Base-by-base conservation (phyloP, 768 basidiomycete species). In the Chalciporus sphaerocephalus region DNA sequence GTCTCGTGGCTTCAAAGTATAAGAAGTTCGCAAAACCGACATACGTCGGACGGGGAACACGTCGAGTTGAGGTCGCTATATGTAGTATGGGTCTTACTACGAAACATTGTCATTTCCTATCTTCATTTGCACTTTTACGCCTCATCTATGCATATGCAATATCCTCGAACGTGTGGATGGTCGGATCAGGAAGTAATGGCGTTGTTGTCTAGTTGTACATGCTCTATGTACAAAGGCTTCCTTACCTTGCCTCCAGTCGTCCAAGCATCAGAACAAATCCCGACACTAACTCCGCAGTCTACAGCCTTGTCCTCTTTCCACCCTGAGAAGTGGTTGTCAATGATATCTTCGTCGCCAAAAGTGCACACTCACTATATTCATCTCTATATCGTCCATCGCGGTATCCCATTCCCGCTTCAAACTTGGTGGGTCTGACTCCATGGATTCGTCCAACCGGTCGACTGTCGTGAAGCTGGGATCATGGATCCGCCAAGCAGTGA, bases 1-100 rank as follows among this genome's bases (percentile, higher is more conserved):
- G 82, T 93, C 91, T 46, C 87, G 87, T 72, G 92, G 90, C 59
- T 94, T 93, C 90, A 94, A 93, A 79, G 87, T 93, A 53, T 92
- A 86, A 80, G 59, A 55, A 57, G 53, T 52, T 40, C 40, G 45
- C 63, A 69, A 66, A 68, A 68, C 51, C 58, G 58, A 58, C 60
- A 55, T 52, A 50, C 45, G 61, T 67, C 57, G 56, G 57, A 58
- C 47, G 48, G 58, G 42, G 54, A 47, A 47, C 50, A 47, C 47
- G 57, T 46, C 54, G 43, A 43, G 44, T 53, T 40, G 54, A 52
- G 52, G 64, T 40, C 39, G 46, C 47, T 54, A 49, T 64, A 64
- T 67, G 68, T 61, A 47, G 50, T 66, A 62, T 66, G 64, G 55
- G 62, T 56, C 46, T 49, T 51, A 34, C 52, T 51, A 56, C 50